Percentiles rank a stretch among this genome's conserved stretches.
Evolutionary conservation across 371 early-diverging fungal species (phyloP).

Genomic region (Haplosporangium sp.): DNA sequence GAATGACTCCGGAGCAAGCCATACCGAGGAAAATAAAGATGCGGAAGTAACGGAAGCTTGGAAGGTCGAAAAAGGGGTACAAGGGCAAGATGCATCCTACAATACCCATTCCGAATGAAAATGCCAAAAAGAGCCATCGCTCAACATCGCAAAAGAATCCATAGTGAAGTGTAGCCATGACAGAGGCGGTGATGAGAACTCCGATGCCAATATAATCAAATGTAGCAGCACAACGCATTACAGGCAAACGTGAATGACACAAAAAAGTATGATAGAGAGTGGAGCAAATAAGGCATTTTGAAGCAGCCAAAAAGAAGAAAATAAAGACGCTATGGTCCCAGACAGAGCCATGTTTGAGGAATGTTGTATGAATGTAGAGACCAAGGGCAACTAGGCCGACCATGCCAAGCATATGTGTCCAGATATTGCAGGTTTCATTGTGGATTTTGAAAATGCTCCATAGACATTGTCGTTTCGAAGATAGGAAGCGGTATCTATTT

Average conservation of each 20-base stretch:
- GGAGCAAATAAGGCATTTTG: constrained; percentile 77
- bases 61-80: constrained; percentile 66
- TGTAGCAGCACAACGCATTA: constrained; percentile 73
- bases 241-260: constrained; percentile 67
- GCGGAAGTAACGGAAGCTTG: constrained; percentile 63
- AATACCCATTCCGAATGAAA: constrained; percentile 68
- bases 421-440: constrained; percentile 80
- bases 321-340: constrained; percentile 67
- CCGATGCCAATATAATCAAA: constrained; percentile 80
- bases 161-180: constrained; percentile 70
- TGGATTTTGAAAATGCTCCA: constrained; percentile 74
- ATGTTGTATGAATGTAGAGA: constrained; percentile 64
- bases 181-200: constrained; percentile 73
- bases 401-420: constrained; percentile 77
- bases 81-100: constrained; percentile 70
- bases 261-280: constrained; percentile 78
- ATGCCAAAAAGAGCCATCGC: constrained; percentile 63
- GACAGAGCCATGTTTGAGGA: constrained; percentile 63
- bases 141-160: constrained; percentile 72
- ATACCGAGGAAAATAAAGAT: constrained; percentile 72
- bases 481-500: constrained; percentile 67
- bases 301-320: constrained; percentile 70
- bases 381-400: constrained; percentile 67
- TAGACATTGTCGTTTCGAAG: constrained; percentile 64
- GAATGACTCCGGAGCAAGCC: constrained; percentile 70